Evolutionary conservation across 2,329 filamentous ascomycete genomes (phyloP).

Genomic region (Septoria linicola): DNA sequence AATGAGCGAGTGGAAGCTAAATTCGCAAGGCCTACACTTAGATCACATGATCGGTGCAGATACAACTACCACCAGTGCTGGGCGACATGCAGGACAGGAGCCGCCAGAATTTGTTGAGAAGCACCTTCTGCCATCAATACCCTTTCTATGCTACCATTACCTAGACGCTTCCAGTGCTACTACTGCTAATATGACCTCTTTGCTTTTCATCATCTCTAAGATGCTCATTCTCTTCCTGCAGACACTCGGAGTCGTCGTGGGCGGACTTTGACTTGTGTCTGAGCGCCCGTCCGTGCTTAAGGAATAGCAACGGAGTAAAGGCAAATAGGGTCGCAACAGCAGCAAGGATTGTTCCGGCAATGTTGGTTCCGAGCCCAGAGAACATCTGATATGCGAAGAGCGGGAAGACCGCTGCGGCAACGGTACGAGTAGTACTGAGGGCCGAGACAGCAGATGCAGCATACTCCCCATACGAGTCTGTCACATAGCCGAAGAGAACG

Average conservation of each 20-base stretch:
- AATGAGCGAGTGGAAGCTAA: too few relatives aligned
- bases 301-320: slow-evolving; percentile 26
- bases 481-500: slow-evolving; percentile 55
- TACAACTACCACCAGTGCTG: too few relatives aligned
- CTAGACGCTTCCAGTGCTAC: too few relatives aligned
- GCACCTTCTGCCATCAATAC: too few relatives aligned
- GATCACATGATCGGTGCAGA: too few relatives aligned
- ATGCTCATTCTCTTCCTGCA: slow-evolving; percentile 24
- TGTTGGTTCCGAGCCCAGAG: slow-evolving; percentile 46
- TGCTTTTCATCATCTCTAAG: slow-evolving; percentile 17
- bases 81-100: too few relatives aligned
- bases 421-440: slow-evolving; percentile 58
- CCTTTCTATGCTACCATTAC: too few relatives aligned
- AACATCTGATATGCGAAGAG: slow-evolving; percentile 60
- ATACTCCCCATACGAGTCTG: slow-evolving; percentile 60
- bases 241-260: slow-evolving; percentile 15
- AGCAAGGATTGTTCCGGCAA: slow-evolving; percentile 33
- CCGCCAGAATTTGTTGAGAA: too few relatives aligned
- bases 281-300: slow-evolving; percentile 17
- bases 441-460: slow-evolving; percentile 57
- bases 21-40: too few relatives aligned
- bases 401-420: slow-evolving; percentile 57
- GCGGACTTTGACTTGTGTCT: slow-evolving; percentile 24
- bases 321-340: slow-evolving; percentile 42
- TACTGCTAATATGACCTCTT: not conserved